A percentile compares a stretch with the other conserved stretches of the same genome.
Conservation (phyloP, 495 filamentous ascomycete species). For the Collariella sp. region DNA sequence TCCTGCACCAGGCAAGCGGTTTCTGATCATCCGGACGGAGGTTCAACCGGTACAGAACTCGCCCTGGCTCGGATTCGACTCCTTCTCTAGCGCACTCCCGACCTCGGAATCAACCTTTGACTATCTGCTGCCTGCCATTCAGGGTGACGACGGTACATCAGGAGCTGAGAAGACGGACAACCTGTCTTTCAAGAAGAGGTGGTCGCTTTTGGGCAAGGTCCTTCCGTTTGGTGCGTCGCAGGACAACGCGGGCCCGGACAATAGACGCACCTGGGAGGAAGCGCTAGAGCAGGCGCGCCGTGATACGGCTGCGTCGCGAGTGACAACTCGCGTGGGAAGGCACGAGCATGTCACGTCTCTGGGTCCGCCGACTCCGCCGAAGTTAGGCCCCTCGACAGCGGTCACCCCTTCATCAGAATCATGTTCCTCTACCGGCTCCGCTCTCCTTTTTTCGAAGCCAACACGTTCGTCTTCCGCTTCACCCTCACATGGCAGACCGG, state of each 20-base stretch:
- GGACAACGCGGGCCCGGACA: conserved; percentile 1
- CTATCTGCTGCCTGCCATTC: conserved; percentile 10
- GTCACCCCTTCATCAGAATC: conserved; percentile 30
- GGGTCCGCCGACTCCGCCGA: conserved; percentile 28
- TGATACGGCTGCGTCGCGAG: conserved; percentile 29
- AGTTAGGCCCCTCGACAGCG: conserved; percentile 15
- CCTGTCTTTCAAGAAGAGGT: conserved; percentile 50
- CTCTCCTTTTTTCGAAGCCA: conserved; percentile 35
- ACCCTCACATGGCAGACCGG: conserved; percentile 26
- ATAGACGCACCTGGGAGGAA: conserved; percentile 29
- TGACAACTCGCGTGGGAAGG: conserved; percentile 19
- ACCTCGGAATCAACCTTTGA: conserved; percentile 1
- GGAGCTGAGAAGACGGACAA: conserved; percentile 6
- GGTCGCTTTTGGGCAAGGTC: conserved; percentile 63
- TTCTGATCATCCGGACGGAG: conserved; percentile 89
- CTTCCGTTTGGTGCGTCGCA: conserved; percentile 42
- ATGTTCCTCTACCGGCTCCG: conserved; percentile 35
- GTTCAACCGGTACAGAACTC: conserved; percentile 47
- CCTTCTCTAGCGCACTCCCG: conserved; percentile 21
- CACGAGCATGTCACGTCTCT: conserved; percentile 2
- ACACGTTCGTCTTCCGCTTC: conserved; percentile 41
- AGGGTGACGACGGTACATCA: neutral
- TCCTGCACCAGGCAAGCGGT: conserved; percentile 81
- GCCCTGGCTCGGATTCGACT: conserved; percentile 35
- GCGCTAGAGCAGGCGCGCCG: conserved; percentile 37